phyloP scores from a whole-genome alignment of 1,139 yeast genomes.

The Kodamaea sp. region DNA sequence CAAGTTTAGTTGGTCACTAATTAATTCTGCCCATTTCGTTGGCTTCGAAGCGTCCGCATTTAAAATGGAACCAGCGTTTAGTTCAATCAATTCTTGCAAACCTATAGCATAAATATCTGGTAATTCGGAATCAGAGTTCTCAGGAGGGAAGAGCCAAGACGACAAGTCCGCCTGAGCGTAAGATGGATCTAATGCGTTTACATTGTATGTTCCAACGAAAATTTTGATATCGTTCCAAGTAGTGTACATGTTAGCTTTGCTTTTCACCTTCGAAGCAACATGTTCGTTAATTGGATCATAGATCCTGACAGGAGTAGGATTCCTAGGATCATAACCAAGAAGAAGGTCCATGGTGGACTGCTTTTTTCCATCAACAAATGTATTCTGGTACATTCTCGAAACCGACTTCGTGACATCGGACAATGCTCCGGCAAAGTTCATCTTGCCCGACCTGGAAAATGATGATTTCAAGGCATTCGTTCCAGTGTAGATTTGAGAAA shows the following conservation, averaged over 20 bases:
- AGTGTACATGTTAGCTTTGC: constrained; percentile 58
- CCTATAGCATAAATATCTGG: constrained; percentile 86
- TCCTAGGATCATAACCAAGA: constrained; percentile 73
- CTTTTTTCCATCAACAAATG: constrained; percentile 88
- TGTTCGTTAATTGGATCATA: constrained; percentile 89
- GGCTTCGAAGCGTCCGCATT: constrained; percentile 69
- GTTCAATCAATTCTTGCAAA: constrained; percentile 87
- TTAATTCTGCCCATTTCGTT: constrained; percentile 60
- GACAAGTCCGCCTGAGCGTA: constrained; percentile 55
- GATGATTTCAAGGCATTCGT: constrained; percentile 95
- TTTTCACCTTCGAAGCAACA: constrained; percentile 61
- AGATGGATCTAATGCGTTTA: constrained; percentile 68
- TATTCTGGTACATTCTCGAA: constrained; percentile 91
- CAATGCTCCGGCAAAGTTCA: constrained; percentile 94
- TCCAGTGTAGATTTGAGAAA: constrained; percentile 95
- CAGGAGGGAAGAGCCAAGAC: constrained; percentile 80
- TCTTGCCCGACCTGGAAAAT: constrained; percentile 89
- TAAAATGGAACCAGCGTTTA: constrained; percentile 81
- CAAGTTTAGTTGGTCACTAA: constrained; percentile 56
- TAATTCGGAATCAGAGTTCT: constrained; percentile 40
- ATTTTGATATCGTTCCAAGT: constrained; percentile 59
- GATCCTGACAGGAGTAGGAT: constrained; percentile 68
- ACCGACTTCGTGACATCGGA: constrained; percentile 97
- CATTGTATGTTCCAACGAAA: constrained; percentile 85
- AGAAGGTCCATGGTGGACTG: constrained; percentile 85